Conservation (phyloP, 495 filamentous ascomycete genomes). For the Podospora tetraspora region DNA sequence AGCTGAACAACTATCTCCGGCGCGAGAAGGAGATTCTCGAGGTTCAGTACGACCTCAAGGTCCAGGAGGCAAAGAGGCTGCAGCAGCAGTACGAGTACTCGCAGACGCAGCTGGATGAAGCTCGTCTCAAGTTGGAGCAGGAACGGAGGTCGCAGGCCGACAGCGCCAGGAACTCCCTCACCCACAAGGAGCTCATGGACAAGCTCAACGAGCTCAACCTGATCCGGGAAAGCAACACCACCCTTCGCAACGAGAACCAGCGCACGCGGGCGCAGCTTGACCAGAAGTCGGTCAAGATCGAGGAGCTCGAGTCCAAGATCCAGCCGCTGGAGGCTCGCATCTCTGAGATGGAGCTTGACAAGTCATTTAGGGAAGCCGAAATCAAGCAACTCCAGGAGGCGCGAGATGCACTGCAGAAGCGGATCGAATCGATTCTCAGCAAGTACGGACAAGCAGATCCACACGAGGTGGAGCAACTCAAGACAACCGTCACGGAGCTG, state of each 20-base stretch:
- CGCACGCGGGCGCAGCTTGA: conserved; percentile 68
- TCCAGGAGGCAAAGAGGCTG: conserved; percentile 78
- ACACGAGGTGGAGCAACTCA: conserved; percentile 80
- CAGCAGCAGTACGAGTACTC: conserved; percentile 86
- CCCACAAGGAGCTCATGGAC: conserved; percentile 83
- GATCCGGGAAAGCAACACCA: conserved; percentile 86
- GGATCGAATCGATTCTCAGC: conserved; percentile 87
- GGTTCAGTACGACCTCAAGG: conserved; percentile 82
- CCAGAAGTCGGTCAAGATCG: conserved; percentile 66
- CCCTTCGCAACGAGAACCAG: conserved; percentile 76
- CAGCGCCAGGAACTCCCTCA: conserved; percentile 60
- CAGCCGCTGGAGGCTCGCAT: conserved; percentile 76
- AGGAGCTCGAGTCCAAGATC: conserved; percentile 67
- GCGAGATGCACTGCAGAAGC: conserved; percentile 85
- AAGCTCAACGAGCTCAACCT: conserved; percentile 92
- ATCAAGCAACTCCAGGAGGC: conserved; percentile 79
- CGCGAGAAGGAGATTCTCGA: conserved; percentile 97
- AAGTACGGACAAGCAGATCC: conserved; percentile 96
- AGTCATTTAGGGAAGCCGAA: conserved; percentile 76
- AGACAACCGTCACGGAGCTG: conserved; percentile 55
- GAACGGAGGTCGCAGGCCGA: conserved; percentile 75
- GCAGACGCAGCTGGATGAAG: conserved; percentile 79
- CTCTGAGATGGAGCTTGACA: conserved; percentile 71
- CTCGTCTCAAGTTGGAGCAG: conserved; percentile 77
- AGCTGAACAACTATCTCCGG: conserved; percentile 85